Conservation (phyloP, 169 alveolate species). For the Besnoitia besnoiti region DNA sequence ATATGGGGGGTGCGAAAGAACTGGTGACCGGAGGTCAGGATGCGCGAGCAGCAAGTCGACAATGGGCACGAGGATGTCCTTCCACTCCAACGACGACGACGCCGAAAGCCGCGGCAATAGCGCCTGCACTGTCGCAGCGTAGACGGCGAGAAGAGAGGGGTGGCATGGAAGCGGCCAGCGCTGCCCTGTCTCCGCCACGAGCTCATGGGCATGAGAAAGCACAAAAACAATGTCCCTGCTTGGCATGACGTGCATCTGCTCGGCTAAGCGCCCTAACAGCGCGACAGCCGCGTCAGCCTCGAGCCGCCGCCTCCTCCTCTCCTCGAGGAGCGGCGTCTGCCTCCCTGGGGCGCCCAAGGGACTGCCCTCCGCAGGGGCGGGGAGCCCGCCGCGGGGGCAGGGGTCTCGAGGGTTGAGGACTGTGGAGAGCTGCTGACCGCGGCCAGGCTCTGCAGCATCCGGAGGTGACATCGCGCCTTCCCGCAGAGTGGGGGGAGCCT, state of each 20-base stretch:
- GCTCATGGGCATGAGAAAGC: background rate
- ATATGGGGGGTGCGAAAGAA: background rate
- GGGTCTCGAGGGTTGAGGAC: too few species aligned
- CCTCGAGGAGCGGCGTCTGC: too few species aligned
- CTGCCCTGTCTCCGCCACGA: background rate
- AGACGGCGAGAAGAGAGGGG: background rate
- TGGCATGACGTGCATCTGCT: background rate
- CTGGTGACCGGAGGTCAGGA: background rate
- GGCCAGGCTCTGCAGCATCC: too few species aligned
- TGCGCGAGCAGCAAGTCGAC: background rate
- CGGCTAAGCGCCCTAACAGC: too few species aligned
- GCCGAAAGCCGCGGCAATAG: background rate
- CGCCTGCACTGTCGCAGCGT: background rate
- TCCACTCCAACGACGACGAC: background rate
- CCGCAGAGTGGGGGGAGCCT: too few species aligned
- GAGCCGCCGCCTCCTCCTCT: too few species aligned
- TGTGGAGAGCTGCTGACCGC: too few species aligned
- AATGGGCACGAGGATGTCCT: constrained; percentile 6
- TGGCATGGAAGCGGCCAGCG: background rate
- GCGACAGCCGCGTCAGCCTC: too few species aligned
- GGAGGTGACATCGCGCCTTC: too few species aligned
- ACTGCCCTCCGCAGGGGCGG: too few species aligned
- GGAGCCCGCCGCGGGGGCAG: too few species aligned
- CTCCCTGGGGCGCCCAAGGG: too few species aligned
- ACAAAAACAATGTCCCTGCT: background rate